Evolutionary conservation across 805 yeast genomes (phyloP), one percentile per base, ranked within the genome.

Genomic region (Sugiyamaella lignohabitans): DNA sequence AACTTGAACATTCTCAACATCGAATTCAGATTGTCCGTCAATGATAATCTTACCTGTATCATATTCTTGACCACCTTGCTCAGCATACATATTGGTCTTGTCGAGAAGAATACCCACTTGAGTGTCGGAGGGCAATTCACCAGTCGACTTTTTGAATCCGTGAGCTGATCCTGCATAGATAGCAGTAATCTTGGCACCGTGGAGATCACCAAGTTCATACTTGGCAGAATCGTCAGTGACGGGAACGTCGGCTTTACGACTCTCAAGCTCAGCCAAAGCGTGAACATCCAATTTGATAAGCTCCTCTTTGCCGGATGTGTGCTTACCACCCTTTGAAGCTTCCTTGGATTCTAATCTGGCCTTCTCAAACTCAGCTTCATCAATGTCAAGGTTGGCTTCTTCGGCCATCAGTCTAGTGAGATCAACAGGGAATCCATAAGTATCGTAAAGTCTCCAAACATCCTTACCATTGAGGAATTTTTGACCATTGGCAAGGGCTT

Each of bases 401-500:
- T 91, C 98, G 40, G 98, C 98, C 99, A 93, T 93, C 64, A 93
- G 77, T 65, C 96, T 81, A 24, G 99, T 93, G 63, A 93, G 78
- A 69, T 93, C 99, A 48, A 88, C 97, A 34, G 99, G 99, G 84
- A 93, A 93, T 49, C 99, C 99, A 63, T 91, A 93, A 10, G 99
- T 93, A 61, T 93, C 99, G 61, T 93, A 93, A 59, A 93, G 74
- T 70, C 99, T 80, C 99, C 99, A 93, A 35, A 93, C 98, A 65
- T 91, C 97, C 60, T 78, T 82, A 65, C 99, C 99, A 42, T 85
- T 78, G 53, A 93, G 75, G 35, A 84, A 77, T 66, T 82, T 88
- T 53, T 76, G 78, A 40, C 84, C 82, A 23, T 84, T 75, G 59
- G 82, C 79, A 43, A 83, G 71, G 46, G 98, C 95, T 58, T 79